phyloP scores from a whole-genome alignment of 345 rosid genomes.

The Pistacia vera region DNA sequence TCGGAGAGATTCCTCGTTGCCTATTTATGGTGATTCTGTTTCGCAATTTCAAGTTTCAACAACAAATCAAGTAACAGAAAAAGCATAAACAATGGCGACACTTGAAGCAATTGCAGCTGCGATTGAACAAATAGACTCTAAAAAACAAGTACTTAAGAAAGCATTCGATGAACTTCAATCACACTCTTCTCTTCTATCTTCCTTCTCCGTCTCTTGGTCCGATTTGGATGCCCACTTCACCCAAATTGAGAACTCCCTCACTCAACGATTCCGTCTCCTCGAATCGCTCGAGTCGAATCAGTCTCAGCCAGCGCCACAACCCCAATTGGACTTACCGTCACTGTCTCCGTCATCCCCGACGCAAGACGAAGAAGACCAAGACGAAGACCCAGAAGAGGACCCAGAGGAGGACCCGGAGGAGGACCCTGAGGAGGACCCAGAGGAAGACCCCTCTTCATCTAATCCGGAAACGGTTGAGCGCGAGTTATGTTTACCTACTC shows the following conservation, averaged over 20 bases:
- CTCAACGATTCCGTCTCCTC: slow-evolving; percentile 50
- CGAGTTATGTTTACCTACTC: not conserved
- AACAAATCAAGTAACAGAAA: not conserved
- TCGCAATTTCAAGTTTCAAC: too few species aligned
- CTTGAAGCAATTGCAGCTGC: slow-evolving; percentile 54
- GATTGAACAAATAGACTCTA: slow-evolving; percentile 48
- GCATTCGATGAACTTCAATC: slow-evolving; percentile 73
- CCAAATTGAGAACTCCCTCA: slow-evolving; percentile 43
- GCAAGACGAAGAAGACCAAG: too few species aligned
- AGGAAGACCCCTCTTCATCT: not conserved
- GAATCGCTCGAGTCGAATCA: slow-evolving; percentile 33
- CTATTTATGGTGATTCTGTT: not conserved
- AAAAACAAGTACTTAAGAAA: slow-evolving; percentile 51
- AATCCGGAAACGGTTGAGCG: not conserved
- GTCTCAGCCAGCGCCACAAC: not conserved
- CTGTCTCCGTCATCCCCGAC: not conserved
- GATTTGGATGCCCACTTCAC: slow-evolving; percentile 71
- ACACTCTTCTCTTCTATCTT: slow-evolving; percentile 47
- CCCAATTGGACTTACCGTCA: not conserved
- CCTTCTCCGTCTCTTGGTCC: slow-evolving; percentile 63
- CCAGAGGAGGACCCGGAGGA: not conserved
- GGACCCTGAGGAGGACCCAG: not conserved
- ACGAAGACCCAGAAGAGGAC: not conserved
- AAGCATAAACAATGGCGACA: slow-evolving; percentile 30
- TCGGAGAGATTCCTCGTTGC: too few species aligned